phyloP scores from a whole-genome alignment of 2,329 filamentous ascomycete species.

The Zasmidium angulare region DNA sequence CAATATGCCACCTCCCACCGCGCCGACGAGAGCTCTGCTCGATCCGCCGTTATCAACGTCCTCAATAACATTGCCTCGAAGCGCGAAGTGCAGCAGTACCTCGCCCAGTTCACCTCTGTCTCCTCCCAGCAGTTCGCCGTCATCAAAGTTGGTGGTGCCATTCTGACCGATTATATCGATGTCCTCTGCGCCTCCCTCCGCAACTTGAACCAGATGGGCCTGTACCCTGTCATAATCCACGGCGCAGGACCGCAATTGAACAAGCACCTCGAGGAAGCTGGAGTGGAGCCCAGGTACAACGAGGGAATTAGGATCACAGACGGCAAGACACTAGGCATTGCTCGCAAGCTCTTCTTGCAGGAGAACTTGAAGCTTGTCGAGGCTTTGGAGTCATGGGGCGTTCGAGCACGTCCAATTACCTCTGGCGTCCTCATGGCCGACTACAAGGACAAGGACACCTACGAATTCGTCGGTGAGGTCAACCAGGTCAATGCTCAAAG shows the following conservation, averaged over 20 bases:
- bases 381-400: constrained; percentile 83
- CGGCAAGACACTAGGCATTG: constrained; percentile 87
- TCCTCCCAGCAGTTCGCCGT: constrained; percentile 97
- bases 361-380: constrained; percentile 93
- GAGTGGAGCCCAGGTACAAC: constrained; percentile 92
- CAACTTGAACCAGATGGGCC: constrained; percentile 89
- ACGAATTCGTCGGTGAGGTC: constrained; percentile 93
- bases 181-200: constrained; percentile 85
- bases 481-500: constrained; percentile 85
- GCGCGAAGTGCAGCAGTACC: constrained; percentile 94
- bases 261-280: constrained; percentile 81
- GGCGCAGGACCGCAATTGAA: constrained; percentile 95
- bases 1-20: constrained; percentile 24
- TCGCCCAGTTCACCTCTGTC: constrained; percentile 95
- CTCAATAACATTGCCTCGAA: constrained; percentile 95
- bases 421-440: constrained; percentile 88
- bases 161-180: constrained; percentile 90
- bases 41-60: constrained; percentile 82
- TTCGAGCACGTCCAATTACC: constrained; percentile 84
- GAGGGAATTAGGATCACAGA: constrained; percentile 96
- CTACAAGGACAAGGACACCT: constrained; percentile 95
- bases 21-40: constrained; percentile 59
- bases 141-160: constrained; percentile 96
- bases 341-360: constrained; percentile 87
- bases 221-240: constrained; percentile 94